A percentile compares a stretch with the other conserved stretches of the same genome.
Conservation (phyloP, 495 filamentous ascomycete genomes). For the Aspergillus saccharolyticus region DNA sequence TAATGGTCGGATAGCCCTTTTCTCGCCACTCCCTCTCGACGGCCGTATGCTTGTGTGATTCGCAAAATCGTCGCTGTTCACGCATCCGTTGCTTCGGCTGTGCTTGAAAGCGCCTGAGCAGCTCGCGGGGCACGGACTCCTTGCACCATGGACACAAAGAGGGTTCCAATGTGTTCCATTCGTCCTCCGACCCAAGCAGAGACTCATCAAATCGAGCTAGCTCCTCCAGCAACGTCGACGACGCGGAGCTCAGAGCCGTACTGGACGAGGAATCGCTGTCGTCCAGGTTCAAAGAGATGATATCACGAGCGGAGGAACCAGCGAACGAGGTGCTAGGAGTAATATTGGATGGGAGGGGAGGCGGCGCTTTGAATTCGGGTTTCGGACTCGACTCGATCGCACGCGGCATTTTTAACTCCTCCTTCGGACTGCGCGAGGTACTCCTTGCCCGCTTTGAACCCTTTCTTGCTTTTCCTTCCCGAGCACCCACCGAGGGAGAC, state of each 20-base stretch:
- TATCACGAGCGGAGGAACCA: conserved; percentile 14
- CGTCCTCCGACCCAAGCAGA: neutral
- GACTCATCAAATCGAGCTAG: conserved; percentile 6
- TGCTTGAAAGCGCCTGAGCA: conserved; percentile 44
- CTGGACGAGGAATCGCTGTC: conserved; percentile 21
- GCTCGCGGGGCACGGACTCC: conserved; percentile 48
- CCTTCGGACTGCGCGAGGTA: conserved; percentile 10
- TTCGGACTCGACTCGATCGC: conserved; percentile 19
- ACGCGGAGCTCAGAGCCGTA: conserved; percentile 15
- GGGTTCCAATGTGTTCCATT: conserved; percentile 3
- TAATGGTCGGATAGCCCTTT: conserved; percentile 69
- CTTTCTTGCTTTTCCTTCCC: conserved; percentile 1
- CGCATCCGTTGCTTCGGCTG: conserved; percentile 52
- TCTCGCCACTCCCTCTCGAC: conserved; percentile 57
- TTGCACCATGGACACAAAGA: conserved; percentile 65
- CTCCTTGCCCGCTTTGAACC: neutral
- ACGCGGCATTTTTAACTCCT: conserved; percentile 26
- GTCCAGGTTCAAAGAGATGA: conserved; percentile 13
- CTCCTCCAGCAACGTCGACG: conserved; percentile 5
- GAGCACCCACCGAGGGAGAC: neutral
- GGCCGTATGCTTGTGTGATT: conserved; percentile 55
- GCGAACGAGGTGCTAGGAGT: conserved; percentile 23
- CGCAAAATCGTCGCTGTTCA: conserved; percentile 65
- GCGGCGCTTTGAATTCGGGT: conserved; percentile 27
- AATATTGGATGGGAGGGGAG: conserved; percentile 13